Percentiles rank a stretch among this genome's conserved stretches.
These are phyloP conservation scores for Umbelopsis sp. DNA, from an alignment of 192 early-diverging fungal species.

Conservation along the genomic window DNA sequence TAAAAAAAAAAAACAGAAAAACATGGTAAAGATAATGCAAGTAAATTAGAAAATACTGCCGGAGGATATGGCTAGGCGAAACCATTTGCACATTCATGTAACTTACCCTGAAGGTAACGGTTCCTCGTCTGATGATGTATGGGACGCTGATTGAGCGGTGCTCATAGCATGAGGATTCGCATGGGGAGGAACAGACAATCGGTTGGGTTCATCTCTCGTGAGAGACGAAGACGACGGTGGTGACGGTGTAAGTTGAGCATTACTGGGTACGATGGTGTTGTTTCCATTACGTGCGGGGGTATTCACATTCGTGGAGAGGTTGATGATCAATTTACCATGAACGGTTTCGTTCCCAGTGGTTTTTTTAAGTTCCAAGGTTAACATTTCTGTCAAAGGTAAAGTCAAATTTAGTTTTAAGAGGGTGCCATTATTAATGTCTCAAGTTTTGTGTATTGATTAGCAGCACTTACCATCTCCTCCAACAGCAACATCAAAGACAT, in stretches of 20 bases:
- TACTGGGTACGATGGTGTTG: neutral
- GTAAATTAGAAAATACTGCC: too few relatives aligned
- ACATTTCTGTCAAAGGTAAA: slow-evolving; percentile 71
- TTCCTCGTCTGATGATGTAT: slow-evolving; percentile 4
- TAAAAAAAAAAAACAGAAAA: neutral
- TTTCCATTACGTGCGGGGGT: slow-evolving; percentile 34
- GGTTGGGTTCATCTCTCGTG: neutral
- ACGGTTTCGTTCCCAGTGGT: slow-evolving; percentile 74
- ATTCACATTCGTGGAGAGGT: slow-evolving; percentile 61
- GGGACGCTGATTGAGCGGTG: slow-evolving; percentile 1
- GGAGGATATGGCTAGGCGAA: neutral
- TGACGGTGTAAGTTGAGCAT: neutral
- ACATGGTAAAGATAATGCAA: too few relatives aligned
- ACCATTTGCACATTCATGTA: neutral
- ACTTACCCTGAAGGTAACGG: slow-evolving; percentile 29
- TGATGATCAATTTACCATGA: slow-evolving; percentile 81
- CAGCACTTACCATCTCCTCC: slow-evolving; percentile 64
- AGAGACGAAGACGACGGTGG: neutral
- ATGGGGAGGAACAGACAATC: neutral
- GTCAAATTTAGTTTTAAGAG: too few relatives aligned
- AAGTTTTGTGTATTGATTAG: too few relatives aligned
- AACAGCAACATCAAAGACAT: slow-evolving; percentile 74
- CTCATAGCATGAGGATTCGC: neutral
- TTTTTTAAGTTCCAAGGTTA: slow-evolving; percentile 86
- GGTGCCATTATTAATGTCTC: too few relatives aligned